phyloP scores from a whole-genome alignment of 2,329 filamentous ascomycete genomes.

The Cordyceps fumosorosea region DNA sequence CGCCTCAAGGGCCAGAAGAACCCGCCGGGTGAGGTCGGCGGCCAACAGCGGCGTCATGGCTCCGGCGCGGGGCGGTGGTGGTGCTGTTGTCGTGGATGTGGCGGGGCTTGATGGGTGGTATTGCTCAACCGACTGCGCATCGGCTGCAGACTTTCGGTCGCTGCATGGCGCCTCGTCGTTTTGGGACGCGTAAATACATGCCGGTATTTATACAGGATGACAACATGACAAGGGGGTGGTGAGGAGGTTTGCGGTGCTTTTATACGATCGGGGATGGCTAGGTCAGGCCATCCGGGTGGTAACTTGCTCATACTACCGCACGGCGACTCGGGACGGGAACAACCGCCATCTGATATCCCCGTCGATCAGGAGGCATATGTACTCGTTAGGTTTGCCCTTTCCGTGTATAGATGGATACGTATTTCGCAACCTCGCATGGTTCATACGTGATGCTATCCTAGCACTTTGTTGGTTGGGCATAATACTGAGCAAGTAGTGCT shows the following conservation, averaged over 20 bases:
- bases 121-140: neutral
- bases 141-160: neutral
- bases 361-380: no score
- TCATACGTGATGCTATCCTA: neutral
- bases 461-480: neutral
- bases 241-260: constrained; percentile 11
- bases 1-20: neutral
- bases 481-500: neutral
- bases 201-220: constrained; percentile 8
- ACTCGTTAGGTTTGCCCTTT: no score
- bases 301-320: constrained; percentile 29
- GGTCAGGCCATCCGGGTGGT: constrained; percentile 16
- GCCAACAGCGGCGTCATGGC: neutral
- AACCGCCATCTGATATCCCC: neutral
- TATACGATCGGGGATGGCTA: constrained; percentile 2
- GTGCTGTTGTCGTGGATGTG: neutral
- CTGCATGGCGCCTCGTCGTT: constrained; percentile 4
- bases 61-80: neutral
- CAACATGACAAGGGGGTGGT: neutral
- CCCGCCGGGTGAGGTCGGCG: neutral
- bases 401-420: no score
- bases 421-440: neutral
- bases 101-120: neutral
- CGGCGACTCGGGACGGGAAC: neutral
- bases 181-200: neutral